Base-by-base conservation (phyloP, 129 eudicot genomes). In the Artemisia argyi region DNA sequence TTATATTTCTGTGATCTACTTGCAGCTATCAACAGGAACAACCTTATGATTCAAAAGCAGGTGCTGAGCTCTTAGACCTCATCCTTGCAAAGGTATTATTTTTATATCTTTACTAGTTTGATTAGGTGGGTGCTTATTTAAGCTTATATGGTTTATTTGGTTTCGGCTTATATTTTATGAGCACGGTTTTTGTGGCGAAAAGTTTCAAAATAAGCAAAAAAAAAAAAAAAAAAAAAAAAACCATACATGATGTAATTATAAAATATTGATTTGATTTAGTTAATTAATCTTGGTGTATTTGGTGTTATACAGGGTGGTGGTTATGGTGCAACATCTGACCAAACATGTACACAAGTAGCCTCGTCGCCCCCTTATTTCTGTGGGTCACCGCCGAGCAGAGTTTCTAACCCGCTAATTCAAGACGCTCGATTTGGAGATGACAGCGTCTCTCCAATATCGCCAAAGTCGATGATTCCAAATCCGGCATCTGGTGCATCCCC, bases 341-440 rank as follows among this genome's bases (percentile, higher is more conserved):
- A 83, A 71, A 26, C 91, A 14, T 79, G 77, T 63, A 52, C 82
- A 44, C 96, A 81, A 56, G 78, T 77, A 75, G 93, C 92, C 74
- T 90, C 97, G 74, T 88, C 97, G 72, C 99, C 97, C 88, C 94
- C 96, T 16, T 95, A 79, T 90, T 95, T 90, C 77, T 77, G 94
- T 62, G 97, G 97, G 86, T 95, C 99, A 28, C 99, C 99, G 74
- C 99, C 99, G 58, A 85, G 95, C 67, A 81, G 99, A 88, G 97
- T 88, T 28, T 86, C 99, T 88, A 95, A 95, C 88, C 99, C 97
- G 66, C 47, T 95, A 83, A 88, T 86, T 79, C 96, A 90, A 78
- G 99, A 95, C 28, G 97, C 88, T 32, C 96, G 88, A 58, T 95
- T 95, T 71, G 92, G 94, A 65, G 96, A 86, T 53, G 94, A 83